Percentiles rank a stretch among this genome's conserved stretches.
phyloP scores from a whole-genome alignment of 2,329 filamentous ascomycete genomes.

The Aspergillus cejpii region DNA sequence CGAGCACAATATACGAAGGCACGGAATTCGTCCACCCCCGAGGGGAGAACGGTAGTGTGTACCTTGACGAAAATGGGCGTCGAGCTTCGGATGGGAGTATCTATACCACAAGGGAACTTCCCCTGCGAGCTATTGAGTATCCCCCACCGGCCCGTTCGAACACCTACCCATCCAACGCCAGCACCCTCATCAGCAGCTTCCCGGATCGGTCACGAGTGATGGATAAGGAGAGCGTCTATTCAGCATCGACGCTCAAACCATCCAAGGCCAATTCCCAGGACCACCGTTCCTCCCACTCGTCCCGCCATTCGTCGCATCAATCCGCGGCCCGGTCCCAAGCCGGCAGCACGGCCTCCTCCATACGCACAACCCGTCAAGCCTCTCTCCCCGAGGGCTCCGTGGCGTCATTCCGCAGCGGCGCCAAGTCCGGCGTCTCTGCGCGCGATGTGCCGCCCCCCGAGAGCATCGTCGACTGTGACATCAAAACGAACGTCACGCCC shows the following conservation, averaged over 20 bases:
- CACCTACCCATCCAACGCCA: constrained; percentile 28
- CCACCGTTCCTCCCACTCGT: constrained; percentile 18
- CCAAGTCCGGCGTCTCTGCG: constrained; percentile 19
- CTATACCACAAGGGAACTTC: constrained; percentile 31
- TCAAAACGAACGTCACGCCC: constrained; percentile 59
- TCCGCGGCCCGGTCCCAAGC: constrained; percentile 17
- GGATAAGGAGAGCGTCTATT: constrained; percentile 29
- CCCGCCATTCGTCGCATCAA: constrained; percentile 22
- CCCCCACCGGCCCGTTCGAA: constrained; percentile 23
- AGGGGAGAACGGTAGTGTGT: constrained; percentile 16
- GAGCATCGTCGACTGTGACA: constrained; percentile 27
- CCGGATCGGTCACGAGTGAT: constrained; percentile 29
- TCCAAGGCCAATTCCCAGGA: constrained; percentile 25
- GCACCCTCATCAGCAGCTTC: constrained; percentile 41
- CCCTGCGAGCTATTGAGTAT: constrained; percentile 39
- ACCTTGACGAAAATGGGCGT: constrained; percentile 27
- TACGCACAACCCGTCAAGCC: constrained; percentile 33
- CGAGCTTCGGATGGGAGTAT: constrained; percentile 36
- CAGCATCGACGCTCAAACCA: constrained; percentile 34
- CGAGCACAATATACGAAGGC: constrained; percentile 38
- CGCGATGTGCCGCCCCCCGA: constrained; percentile 29
- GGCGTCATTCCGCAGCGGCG: constrained; percentile 20
- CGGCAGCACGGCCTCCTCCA: constrained; percentile 26
- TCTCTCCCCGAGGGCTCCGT: constrained; percentile 32
- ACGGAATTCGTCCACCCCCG: constrained; percentile 26